Evolutionary conservation across 139 green algal species (phyloP), one percentile per base, ranked within the genome.

Genomic region (Limnomonas spitsbergensis): DNA sequence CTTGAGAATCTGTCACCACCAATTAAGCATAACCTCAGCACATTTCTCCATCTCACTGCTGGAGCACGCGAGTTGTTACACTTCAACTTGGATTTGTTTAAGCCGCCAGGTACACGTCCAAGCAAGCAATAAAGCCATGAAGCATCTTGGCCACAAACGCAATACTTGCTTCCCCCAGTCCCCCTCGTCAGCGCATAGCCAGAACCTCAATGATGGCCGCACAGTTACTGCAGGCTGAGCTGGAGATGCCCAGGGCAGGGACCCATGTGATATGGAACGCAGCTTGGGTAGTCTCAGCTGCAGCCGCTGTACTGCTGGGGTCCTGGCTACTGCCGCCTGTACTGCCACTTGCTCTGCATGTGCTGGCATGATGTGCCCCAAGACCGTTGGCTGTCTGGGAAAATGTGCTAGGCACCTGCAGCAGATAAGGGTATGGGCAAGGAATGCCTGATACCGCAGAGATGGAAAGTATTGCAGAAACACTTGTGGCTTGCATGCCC

Each of bases 261-360:
- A 74, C 68, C 68, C 68, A 74, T 32, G 29, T 74, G 35, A 74
- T 47, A 47, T 42, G 68, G 29, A 74, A 47, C 24, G 56, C 4
- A 32, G 56, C 56, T 70, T 70, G 42, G 42, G 56, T 70, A 20
- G 56, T 70, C 7, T 24, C 29, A 14, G 29, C 24, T 7, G 56
- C 27, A 70, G 29, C 4, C 29, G 56, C 29, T 7, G 29, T 38
- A 70, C 14, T 70, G 9, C 7, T 38, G 27, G 56, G 14, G 14
- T 9, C 56, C 14, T 24, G 56, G 29, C 56, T 70, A 32, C 27
- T 9, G 7, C 14, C 4, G 27, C 56, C 7, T 24, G 24, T 20
- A 70, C 56, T 35, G 29, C 29, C 56, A 38, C 24, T 38, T 7
- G 29, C 56, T 36, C 14, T 70, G 29, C 29, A 70, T 4, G 7